Evolutionary conservation across 306 rosid genomes (phyloP), one percentile per base, ranked within the genome.

Genomic region (Mucuna pruriens): DNA sequence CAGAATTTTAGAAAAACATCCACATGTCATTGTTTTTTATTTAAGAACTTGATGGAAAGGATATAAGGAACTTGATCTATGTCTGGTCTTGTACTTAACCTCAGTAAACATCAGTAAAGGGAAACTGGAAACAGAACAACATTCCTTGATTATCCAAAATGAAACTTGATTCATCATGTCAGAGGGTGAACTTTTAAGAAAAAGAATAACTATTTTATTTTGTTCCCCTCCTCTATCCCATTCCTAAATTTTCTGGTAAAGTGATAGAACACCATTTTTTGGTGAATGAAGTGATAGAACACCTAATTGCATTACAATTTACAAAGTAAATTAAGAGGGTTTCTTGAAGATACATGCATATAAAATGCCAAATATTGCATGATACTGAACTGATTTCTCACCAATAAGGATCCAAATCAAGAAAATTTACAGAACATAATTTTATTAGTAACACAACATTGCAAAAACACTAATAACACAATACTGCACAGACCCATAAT

Each of bases 141-240:
- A 69, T 57, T 19, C 70, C 76, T 29, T 19, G 51, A 75, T 73
- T 25, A 42, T 75, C 31, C 77, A 55, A 45, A 60, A 58, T 34
- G 31, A 48, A 25, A 44, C 38, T 40, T 10, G 11, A 69, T 23
- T 55, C 33, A 38, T 17, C 33, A 62, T 49, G 64, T 72, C 40
- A 71, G 25, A 42, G 39, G 13, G 48, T 7, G 54, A 55, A 57
- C 40, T 77, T 71, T 63, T 26, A 77, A 20, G 52, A 62, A 0
- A 60, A 63, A 70, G 51, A 45, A 13, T 60, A 76, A 62, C 44
- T 10, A 36, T 26, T 34, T 15, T 31, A 31, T 57, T 74, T 38
- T 64, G 61, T 42, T 44, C 51, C 64, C 64, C 51, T 38, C 40
- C 71, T 16, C 66, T 45, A 22, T 15, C 57, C 66, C 36, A 45